These are phyloP conservation scores for Pleurotus citrinopileatus DNA, from an alignment of 768 basidiomycete species.

Conservation along the genomic window DNA sequence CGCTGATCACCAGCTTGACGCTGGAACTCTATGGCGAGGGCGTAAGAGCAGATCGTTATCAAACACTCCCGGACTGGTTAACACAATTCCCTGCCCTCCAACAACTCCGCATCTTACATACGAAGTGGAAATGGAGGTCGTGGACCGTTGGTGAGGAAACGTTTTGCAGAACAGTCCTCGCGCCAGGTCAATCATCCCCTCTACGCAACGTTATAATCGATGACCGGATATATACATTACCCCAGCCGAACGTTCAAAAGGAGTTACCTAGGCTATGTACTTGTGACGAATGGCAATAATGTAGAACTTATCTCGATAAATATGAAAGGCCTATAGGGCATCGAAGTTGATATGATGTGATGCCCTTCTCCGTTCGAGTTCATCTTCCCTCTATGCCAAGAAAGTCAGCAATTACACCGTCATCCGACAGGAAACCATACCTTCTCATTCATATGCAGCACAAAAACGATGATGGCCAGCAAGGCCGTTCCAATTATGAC, in stretches of 20 bases:
- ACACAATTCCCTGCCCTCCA: neutral
- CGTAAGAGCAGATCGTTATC: neutral
- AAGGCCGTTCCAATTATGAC: constrained; percentile 71
- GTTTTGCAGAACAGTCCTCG: no score
- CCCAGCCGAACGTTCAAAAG: no score
- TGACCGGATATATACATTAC: no score
- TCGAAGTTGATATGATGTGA: constrained; percentile 99
- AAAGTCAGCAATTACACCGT: constrained; percentile 7
- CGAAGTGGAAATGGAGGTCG: no score
- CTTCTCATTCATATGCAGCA: constrained; percentile 92
- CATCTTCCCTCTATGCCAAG: constrained; percentile 82
- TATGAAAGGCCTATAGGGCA: constrained; percentile 57
- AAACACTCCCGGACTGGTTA: neutral
- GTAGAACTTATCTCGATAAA: no score
- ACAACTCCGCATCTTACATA: neutral
- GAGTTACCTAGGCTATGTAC: no score
- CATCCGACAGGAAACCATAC: constrained; percentile 37
- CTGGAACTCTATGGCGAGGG: neutral
- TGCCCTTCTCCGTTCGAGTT: constrained; percentile 80
- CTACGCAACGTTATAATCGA: no score
- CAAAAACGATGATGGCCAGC: constrained; percentile 79
- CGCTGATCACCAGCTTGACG: neutral
- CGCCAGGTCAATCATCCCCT: no score
- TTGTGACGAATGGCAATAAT: no score
- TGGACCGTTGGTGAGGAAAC: no score